Percentiles rank a stretch among this genome's conserved stretches.
These are phyloP conservation scores for Trypanosoma rangeli DNA, from an alignment of 208 protist genomes.

Conservation along the genomic window DNA sequence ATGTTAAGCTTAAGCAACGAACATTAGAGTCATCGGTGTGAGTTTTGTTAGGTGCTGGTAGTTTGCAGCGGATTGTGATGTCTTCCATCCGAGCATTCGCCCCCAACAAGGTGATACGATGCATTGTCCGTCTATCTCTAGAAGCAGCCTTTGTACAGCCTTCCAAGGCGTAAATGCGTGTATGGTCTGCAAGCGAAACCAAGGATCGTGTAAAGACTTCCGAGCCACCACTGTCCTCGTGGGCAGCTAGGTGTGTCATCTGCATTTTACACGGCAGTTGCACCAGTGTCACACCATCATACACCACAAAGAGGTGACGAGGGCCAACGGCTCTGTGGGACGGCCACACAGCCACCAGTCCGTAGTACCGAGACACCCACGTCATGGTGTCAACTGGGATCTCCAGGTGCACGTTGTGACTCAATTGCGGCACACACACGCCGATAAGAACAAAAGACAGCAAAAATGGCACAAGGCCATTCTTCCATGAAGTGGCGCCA, in stretches of 20 bases:
- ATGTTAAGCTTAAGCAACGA: conserved; percentile 17
- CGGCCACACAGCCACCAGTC: conserved; percentile 34
- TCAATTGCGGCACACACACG: conserved; percentile 14
- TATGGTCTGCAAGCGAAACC: conserved; percentile 30
- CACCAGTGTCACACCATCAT: conserved; percentile 18
- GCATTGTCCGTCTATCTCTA: conserved; percentile 3
- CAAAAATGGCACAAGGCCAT: conserved; percentile 17
- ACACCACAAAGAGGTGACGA: conserved; percentile 17
- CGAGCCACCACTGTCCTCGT: background rate
- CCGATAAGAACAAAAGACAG: conserved; percentile 14
- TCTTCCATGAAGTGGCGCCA: conserved; percentile 9
- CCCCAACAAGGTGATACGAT: conserved; percentile 33
- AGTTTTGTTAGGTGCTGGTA: background rate
- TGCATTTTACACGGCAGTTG: conserved; percentile 4
- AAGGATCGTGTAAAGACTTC: background rate
- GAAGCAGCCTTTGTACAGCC: background rate
- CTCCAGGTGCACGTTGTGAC: conserved; percentile 12
- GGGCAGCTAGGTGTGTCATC: background rate
- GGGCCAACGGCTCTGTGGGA: background rate
- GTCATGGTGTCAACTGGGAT: conserved; percentile 5
- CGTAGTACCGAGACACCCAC: conserved; percentile 34
- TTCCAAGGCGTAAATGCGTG: conserved; percentile 23
- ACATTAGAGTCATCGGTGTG: background rate
- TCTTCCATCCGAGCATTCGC: conserved; percentile 14
- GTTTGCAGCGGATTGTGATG: conserved; percentile 26